Evolutionary conservation across 371 early-diverging fungal genomes (phyloP), one percentile per base, ranked within the genome.

Genomic region (Fennellomyces sp.): DNA sequence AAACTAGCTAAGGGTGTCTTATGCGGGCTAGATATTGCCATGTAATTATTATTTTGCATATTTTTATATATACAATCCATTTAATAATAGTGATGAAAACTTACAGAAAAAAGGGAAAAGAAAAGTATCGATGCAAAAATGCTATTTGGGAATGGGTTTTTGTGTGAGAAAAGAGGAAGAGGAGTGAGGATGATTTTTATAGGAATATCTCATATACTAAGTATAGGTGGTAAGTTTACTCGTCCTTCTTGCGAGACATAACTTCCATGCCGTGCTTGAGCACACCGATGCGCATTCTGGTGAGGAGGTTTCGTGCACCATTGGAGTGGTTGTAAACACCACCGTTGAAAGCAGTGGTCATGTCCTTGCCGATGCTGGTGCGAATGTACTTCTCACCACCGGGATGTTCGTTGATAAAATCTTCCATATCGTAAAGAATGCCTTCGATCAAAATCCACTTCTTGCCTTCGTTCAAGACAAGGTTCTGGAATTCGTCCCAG

Each of bases 371-470:
- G 30, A 94, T 67, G 56, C 82, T 83, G 27, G 84, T 71, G 42
- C 83, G 82, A 61, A 97, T 68, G 60, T 92, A 89, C 51, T 88
- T 85, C 50, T 81, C 85, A 61, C 97, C 97, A 53, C 94, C 96
- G 21, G 97, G 97, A 64, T 97, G 97, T 48, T 95, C 89, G 35
- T 91, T 80, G 66, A 93, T 86, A 72, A 97, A 97, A 33, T 89
- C 67, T 49, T 82, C 82, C 36, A 98, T 91, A 72, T 98, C 97
- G 72, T 97, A 94, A 47, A 97, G 85, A 35, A 90, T 78, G 39
- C 91, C 92, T 63, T 94, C 94, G 47, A 98, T 87, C 58, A 97
- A 73, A 48, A 97, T 81, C 86, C 94, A 94, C 52, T 85, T 79
- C 65, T 88, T 87, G 52, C 78, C 82, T 31, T 87, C 68, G 53